These are phyloP conservation scores for Salvia splendens DNA, from an alignment of 257 asterid species.

Conservation along the genomic window DNA sequence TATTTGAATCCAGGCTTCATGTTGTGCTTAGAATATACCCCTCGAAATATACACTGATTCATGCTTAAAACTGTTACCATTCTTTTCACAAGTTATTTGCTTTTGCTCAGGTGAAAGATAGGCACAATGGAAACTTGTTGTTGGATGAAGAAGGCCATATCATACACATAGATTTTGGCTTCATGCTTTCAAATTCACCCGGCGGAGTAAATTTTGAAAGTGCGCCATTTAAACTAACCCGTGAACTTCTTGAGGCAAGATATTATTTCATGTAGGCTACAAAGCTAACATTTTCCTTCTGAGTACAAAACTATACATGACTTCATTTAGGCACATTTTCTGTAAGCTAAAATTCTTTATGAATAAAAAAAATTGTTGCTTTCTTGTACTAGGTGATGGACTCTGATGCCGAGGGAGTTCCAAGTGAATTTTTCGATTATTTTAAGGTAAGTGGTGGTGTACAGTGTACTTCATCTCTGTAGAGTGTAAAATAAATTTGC, in stretches of 20 bases:
- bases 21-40: neutral
- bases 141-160: constrained; percentile 99
- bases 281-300: constrained; percentile 4
- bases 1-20: neutral
- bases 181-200: constrained; percentile 99
- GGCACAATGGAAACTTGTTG: constrained; percentile 96
- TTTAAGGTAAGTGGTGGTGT: constrained; percentile 65
- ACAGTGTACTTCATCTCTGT: constrained; percentile 4
- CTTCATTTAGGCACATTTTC: constrained; percentile 9
- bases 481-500: neutral
- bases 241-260: constrained; percentile 95
- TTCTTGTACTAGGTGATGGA: constrained; percentile 80
- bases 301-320: neutral
- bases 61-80: constrained; percentile 14
- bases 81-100: constrained; percentile 5
- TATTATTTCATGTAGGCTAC: constrained; percentile 1
- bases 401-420: constrained; percentile 99
- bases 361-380: constrained; percentile 25
- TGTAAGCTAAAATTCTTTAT: constrained; percentile 15
- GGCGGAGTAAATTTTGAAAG: constrained; percentile 99
- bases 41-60: neutral
- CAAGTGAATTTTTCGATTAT: constrained; percentile 97
- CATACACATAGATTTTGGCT: constrained; percentile 98
- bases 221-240: constrained; percentile 96
- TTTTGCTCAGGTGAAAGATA: constrained; percentile 74